Percentiles rank a stretch among this genome's conserved stretches.
Evolutionary conservation across 75 land plant genomes (phyloP).

Genomic region (Cupressus sempervirens): DNA sequence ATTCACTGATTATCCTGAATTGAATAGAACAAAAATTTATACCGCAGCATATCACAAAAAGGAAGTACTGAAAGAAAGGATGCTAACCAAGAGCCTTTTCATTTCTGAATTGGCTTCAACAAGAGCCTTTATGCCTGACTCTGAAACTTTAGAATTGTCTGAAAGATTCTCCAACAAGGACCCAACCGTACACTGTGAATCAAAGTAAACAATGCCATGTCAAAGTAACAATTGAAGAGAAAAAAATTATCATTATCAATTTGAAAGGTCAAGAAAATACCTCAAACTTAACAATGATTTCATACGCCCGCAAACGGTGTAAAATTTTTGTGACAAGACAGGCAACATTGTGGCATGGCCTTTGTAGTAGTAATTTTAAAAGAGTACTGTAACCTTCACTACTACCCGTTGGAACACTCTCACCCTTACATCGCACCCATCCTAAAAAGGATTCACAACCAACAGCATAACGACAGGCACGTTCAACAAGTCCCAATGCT

Average conservation of each 20-base stretch:
- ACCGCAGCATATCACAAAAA: background rate
- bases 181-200: conserved; percentile 42
- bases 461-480: conserved; percentile 67
- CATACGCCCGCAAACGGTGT: conserved; percentile 71
- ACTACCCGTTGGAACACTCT: conserved; percentile 32
- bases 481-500: conserved; percentile 68
- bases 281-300: conserved; percentile 73
- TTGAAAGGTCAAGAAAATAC: conserved; percentile 22
- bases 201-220: background rate
- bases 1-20: background rate
- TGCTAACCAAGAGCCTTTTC: conserved; percentile 57
- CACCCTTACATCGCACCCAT: conserved; percentile 74
- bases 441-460: conserved; percentile 92
- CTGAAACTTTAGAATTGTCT: conserved; percentile 13
- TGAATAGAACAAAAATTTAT: background rate
- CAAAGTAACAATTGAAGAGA: background rate
- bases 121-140: conserved; percentile 24
- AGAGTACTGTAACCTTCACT: conserved; percentile 68
- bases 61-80: background rate
- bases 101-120: conserved; percentile 31
- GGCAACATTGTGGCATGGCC: conserved; percentile 65
- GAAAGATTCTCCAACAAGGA: conserved; percentile 39
- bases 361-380: conserved; percentile 52
- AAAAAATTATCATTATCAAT: background rate
- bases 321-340: conserved; percentile 63